Evolutionary conservation across 768 basidiomycete genomes (phyloP), one percentile per base, ranked within the genome.

Genomic region (Suillus plorans): DNA sequence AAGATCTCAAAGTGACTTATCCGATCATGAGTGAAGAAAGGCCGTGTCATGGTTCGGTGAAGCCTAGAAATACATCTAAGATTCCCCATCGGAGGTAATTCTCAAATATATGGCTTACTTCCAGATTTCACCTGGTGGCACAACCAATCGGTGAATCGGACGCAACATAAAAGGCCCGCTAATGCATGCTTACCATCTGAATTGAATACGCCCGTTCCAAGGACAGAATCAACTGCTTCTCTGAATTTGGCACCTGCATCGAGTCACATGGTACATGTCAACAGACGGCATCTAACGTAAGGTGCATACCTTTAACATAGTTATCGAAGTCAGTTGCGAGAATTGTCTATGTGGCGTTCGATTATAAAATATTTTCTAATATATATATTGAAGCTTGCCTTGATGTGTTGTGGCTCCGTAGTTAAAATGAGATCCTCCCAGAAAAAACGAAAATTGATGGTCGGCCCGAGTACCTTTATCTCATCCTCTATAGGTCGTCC

Each of bases 31-130:
- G 73, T 83, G 77, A 92, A 91, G 78, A 91, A 90, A 0, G 89
- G 89, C 0, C 90, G 84, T 0, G 88, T 86, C 79, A 91, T 88
- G 4, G 80, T 69, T 12, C 89, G 85, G 71, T 90, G 89, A 68
- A 89, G 84, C 70, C 88, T 84, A 36, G 7, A 7, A 41, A 57
- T 53, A n/a, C 14, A 3, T 25, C 57, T 63, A 53, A 60, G 62
- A 62, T 16, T 10, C 57, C 41, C 0, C 10, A 10, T 20, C 31
- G 16, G 22, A 34, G 34, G 5, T 5, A 4, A 34, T 47, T 34
- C 13, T 53, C 44, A 10, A 22, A 45, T 28, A 9, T 31, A 36
- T 55, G 2, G 31, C 82, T 66, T 69, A 89, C 86, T 87, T 91
- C 90, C 90, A 91, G 74, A 85, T 80, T 1, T 89, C 86, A n/a